phyloP scores from a whole-genome alignment of 2,329 filamentous ascomycete species.

The Basipetospora chlamydospora region DNA sequence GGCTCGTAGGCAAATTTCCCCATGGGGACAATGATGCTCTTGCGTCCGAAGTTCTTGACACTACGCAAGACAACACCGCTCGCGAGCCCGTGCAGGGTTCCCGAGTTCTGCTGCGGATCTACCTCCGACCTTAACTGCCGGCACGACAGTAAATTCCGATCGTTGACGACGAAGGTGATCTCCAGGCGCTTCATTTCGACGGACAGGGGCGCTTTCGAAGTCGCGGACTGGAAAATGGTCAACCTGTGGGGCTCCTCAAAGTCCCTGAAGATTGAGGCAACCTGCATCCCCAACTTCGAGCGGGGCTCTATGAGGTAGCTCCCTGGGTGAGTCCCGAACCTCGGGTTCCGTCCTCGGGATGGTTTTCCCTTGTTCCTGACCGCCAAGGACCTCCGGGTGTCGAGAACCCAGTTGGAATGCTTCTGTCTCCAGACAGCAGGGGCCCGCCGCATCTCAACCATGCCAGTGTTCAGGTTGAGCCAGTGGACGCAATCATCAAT shows the following conservation, averaged over 20 bases:
- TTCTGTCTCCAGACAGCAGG: background rate
- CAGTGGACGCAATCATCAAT: slow-evolving; percentile 43
- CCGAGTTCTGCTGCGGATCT: slow-evolving; percentile 41
- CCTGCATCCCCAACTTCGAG: slow-evolving; percentile 20
- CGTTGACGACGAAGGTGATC: slow-evolving; percentile 37
- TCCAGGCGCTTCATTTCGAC: slow-evolving; percentile 30
- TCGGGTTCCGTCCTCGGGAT: no score
- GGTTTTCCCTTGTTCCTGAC: no score
- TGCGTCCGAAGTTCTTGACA: slow-evolving; percentile 20
- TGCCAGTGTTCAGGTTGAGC: slow-evolving; percentile 19
- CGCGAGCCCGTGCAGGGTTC: slow-evolving; percentile 42
- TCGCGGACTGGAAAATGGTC: slow-evolving; percentile 12
- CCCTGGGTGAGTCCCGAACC: no score
- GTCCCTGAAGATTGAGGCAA: slow-evolving; percentile 28
- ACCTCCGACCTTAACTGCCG: slow-evolving; percentile 35
- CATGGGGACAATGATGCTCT: slow-evolving; percentile 39
- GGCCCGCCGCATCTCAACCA: slow-evolving; percentile 2
- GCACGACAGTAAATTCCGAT: slow-evolving; percentile 27
- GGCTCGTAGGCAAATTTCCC: slow-evolving; percentile 15
- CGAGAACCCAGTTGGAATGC: background rate
- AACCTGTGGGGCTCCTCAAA: slow-evolving; percentile 17
- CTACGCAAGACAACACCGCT: slow-evolving; percentile 44
- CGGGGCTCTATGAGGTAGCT: slow-evolving; percentile 38
- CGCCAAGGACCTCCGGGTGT: no score
- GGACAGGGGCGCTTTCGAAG: background rate